These are phyloP conservation scores for Teratosphaeria gauchensis DNA, from an alignment of 2,329 filamentous ascomycete species.

Conservation along the genomic window DNA sequence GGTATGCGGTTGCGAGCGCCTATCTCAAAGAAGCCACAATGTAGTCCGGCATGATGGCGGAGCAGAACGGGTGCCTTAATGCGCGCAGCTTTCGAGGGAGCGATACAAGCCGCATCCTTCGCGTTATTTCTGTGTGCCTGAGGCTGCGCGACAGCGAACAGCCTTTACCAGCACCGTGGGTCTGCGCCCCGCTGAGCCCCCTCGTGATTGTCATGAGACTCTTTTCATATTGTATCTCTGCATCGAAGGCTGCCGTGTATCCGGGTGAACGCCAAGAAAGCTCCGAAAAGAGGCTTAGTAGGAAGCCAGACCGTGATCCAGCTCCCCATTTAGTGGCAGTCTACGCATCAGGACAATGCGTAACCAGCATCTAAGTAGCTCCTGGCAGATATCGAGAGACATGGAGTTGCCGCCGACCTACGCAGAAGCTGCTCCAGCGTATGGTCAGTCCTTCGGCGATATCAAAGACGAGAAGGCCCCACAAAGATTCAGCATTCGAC, in stretches of 20 bases:
- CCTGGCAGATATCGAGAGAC: neutral
- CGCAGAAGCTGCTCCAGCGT: constrained; percentile 12
- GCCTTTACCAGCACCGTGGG: neutral
- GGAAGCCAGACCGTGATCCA: neutral
- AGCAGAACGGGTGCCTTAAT: neutral
- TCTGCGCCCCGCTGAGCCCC: neutral
- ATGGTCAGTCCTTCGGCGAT: constrained; percentile 1
- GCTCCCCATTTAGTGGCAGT: neutral
- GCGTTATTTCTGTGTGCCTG: neutral
- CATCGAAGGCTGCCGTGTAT: neutral
- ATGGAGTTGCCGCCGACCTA: constrained; percentile 23
- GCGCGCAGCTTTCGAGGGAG: neutral
- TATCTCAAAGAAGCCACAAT: neutral
- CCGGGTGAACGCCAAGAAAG: neutral
- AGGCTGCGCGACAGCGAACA: neutral
- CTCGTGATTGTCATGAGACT: neutral
- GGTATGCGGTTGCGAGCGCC: neutral
- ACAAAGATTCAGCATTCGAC: constrained; percentile 18
- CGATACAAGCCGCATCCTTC: neutral
- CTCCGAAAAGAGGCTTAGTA: neutral
- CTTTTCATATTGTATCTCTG: neutral
- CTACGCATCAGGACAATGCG: too few relatives aligned
- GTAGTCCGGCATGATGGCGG: neutral
- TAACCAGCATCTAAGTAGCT: too few relatives aligned
- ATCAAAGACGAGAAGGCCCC: constrained; percentile 8